Base-by-base conservation (phyloP, 2,329 filamentous ascomycete genomes). In the Fusarium illudens region DNA sequence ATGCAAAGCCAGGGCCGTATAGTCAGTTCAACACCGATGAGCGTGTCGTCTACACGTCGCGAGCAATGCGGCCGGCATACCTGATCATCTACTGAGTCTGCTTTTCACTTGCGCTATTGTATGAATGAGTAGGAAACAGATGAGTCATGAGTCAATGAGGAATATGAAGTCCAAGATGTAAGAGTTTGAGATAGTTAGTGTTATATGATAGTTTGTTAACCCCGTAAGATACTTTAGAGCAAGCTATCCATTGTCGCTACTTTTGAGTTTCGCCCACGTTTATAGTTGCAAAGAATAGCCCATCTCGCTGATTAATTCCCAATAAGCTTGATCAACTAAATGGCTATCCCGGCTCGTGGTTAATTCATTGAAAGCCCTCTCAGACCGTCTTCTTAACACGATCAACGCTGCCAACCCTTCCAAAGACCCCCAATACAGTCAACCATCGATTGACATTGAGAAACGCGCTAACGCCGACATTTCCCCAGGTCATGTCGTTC, bases 381-480 rank as follows among this genome's bases (percentile, higher is more conserved):
- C 15, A 50, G 15, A 22, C 30, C 9, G 30, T 50, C 48, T 50
- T 50, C 15, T 50, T 50, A 4, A 12, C 15, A 2, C 15, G 48
- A 25, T 50, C 48, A 10, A 17, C n/a, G 2, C 32, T 37, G 10
- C 49, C 25, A 32, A 60, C 20, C 10, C 20, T 39, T 25, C 58
- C 58, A 44, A 55, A 60, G 25, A 34, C 22, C 10, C 27, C 58
- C 27, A 56, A 7, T 3, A 60, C 50, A 7, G 58, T 60, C 39
- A 60, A 17, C 51, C 50, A 60, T 29, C 58, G 25, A 19, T 60
- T 60, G 2, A 36, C 34, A 6, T 60, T 60, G 15, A 60, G 58
- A 36, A 60, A 56, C 42, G 32, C 58, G 20, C 58, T 56, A 10
- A 49, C 58, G n/a, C 58, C 58, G 2, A 60, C 51, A 25, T 55